Base-by-base conservation (phyloP, 2,329 filamentous ascomycete genomes). In the Phaeosphaeriaceae sp. region DNA sequence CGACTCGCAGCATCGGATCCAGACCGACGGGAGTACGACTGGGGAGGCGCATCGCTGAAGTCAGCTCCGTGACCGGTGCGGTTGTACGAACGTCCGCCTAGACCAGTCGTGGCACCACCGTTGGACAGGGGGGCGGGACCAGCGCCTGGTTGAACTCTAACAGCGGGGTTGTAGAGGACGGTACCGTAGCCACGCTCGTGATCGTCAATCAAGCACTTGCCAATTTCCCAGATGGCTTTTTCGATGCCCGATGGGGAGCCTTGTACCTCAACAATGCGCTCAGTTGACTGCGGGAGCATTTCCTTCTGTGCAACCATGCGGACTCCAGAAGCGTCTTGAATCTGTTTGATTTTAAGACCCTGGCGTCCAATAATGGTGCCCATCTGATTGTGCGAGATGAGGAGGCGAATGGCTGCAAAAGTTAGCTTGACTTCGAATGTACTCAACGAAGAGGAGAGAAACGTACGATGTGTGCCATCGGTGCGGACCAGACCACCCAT, bases 331-430 rank as follows among this genome's bases (percentile, higher is more conserved):
- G 87, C 87, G 74, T 99, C 94, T 75, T 99, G 94, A 63, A 99
- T 99, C 74, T 97, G 90, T 83, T 99, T 99, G 82, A 99, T 99
- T 82, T 97, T 99, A 62, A 97, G 83, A 51, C 94, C 94, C 74
- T 95, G 90, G 60, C 92, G 87, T 67, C 94, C 94, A 71, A 99
- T 99, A 78, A 99, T 97, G 67, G 94, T 99, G 56, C 94, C 94
- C 94, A 99, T 99, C 78, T 99, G 94, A 76, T 97, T 97, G 81
- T 99, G 93, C 28, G 94, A 99, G 76, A 99, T 97, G 73, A 99
- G 87, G 26, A 99, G 87, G 72, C 96, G 96, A 75, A 99, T 90
- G 54, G 94, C 94, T 99, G 48, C 23, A 36, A 16, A 36, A 33
- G 51, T 70, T 58, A 69, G 65, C 53, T 35, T 46, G 39, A 11